These are phyloP conservation scores for Acacia melanoxylon DNA, from an alignment of 306 rosid genomes.

Conservation along the genomic window DNA sequence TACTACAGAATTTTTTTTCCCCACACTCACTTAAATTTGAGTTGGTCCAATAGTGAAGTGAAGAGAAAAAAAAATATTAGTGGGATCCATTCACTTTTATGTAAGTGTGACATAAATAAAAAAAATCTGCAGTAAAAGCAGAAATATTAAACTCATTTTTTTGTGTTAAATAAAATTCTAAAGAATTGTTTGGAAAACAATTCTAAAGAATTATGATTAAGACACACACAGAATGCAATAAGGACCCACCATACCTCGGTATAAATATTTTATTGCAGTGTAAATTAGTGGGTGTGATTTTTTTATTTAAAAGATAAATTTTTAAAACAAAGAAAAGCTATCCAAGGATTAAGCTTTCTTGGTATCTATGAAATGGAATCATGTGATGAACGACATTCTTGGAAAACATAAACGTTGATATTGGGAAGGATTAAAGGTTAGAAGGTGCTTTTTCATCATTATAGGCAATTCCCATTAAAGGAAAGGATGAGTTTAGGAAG, in stretches of 20 bases:
- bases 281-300: neutral
- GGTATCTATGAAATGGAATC: neutral
- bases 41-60: too few relatives aligned
- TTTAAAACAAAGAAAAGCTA: neutral
- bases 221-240: neutral
- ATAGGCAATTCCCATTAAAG: neutral
- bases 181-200: too few relatives aligned
- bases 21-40: too few relatives aligned
- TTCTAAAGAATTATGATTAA: too few relatives aligned
- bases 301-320: neutral
- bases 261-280: neutral
- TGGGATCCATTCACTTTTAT: too few relatives aligned
- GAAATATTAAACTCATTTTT: too few relatives aligned
- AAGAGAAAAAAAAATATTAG: too few relatives aligned
- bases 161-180: too few relatives aligned
- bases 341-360: neutral
- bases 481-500: neutral
- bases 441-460: neutral
- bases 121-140: too few relatives aligned
- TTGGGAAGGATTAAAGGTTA: neutral
- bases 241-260: neutral
- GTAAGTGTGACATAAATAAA: too few relatives aligned
- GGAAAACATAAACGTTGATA: neutral
- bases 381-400: neutral
- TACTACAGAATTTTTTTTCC: too few relatives aligned